Evolutionary conservation across 495 filamentous ascomycete species (phyloP), one percentile per base, ranked within the genome.

Genomic region (Aspergillus sclerotioniger): DNA sequence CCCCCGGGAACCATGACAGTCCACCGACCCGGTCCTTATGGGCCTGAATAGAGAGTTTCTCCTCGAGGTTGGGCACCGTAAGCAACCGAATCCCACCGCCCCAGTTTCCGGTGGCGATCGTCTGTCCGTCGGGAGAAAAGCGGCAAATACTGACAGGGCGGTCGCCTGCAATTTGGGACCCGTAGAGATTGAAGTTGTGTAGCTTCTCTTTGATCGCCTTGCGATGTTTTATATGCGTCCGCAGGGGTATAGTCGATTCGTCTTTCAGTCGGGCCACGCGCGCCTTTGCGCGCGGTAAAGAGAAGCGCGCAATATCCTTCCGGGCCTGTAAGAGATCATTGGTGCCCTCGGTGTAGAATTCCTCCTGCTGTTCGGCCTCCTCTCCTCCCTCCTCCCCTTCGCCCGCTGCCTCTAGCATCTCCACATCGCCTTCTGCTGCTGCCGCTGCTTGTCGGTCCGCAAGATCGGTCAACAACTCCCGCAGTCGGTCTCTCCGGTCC

Each of bases 51-150:
- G 81, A 85, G 57, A 74, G 79, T 61, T 85, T 90, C 62, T 89
- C 86, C 52, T 92, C 85, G 44, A 99, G 76, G 56, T 87, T 88
- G 1, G 92, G 92, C 4, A 96, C 87, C 45, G 86, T 82, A 55
- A 97, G 82, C 49, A 99, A 77, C 59, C 89, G 91, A 44, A 99
- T 87, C 15, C 88, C 87, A 32, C 94, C 94, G 8, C 83, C 87
- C 90, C 91, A 98, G 65, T 91, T 96, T 37, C 93, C 94, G 8
- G 89, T 90, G 3, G 94, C 94, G 46, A 98, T 80, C 8, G 86
- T 84, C 67, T 92, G 74, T 15, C 90, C 90, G 63, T 90, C 87
- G 3, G 95, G 94, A 12, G 93, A 87, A 71, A 99, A 95, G 51
- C 95, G 83, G 41, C 88, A 87, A 63, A 98, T 92, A 69, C 90